These are phyloP conservation scores for Aspergillus ochraceoroseus DNA, from an alignment of 2,329 filamentous ascomycete genomes.

Conservation along the genomic window DNA sequence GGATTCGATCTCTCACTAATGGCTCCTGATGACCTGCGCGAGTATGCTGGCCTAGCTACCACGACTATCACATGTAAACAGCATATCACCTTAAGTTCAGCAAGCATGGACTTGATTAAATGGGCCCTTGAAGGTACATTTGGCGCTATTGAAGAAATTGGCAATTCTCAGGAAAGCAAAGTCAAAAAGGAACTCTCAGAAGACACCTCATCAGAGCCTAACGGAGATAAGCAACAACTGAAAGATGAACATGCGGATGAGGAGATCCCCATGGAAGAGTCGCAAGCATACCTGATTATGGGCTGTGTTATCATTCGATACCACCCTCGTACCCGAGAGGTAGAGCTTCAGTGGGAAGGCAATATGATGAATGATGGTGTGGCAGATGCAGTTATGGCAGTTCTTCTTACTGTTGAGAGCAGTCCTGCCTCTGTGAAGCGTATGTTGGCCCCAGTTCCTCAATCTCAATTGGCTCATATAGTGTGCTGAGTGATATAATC, in stretches of 20 bases:
- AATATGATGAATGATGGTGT: conserved; percentile 97
- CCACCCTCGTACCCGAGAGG: conserved; percentile 63
- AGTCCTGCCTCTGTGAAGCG: conserved; percentile 92
- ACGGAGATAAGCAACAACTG: conserved; percentile 35
- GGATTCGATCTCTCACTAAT: conserved; percentile 97
- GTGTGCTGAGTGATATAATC: conserved; percentile 12
- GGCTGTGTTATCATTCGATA: conserved; percentile 82
- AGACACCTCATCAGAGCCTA: conserved; percentile 27
- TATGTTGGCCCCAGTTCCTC: conserved; percentile 34
- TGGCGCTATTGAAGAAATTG: conserved; percentile 65
- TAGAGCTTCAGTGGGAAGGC: conserved; percentile 94
- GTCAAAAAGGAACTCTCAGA: conserved; percentile 26
- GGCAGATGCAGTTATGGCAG: conserved; percentile 93
- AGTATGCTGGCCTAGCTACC: conserved; percentile 94
- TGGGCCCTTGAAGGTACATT: conserved; percentile 96
- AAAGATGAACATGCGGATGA: conserved; percentile 45
- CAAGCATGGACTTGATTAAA: conserved; percentile 81
- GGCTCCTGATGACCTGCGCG: conserved; percentile 90
- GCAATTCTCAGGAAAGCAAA: conserved; percentile 20
- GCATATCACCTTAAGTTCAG: conserved; percentile 78
- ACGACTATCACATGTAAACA: conserved; percentile 93
- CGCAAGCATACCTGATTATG: conserved; percentile 65
- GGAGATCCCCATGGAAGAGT: conserved; percentile 38
- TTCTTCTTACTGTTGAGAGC: conserved; percentile 85
- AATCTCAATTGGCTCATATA: neutral